Evolutionary conservation across 176 grass and related monocot species (phyloP).

Genomic region (Ensete ventricosum): DNA sequence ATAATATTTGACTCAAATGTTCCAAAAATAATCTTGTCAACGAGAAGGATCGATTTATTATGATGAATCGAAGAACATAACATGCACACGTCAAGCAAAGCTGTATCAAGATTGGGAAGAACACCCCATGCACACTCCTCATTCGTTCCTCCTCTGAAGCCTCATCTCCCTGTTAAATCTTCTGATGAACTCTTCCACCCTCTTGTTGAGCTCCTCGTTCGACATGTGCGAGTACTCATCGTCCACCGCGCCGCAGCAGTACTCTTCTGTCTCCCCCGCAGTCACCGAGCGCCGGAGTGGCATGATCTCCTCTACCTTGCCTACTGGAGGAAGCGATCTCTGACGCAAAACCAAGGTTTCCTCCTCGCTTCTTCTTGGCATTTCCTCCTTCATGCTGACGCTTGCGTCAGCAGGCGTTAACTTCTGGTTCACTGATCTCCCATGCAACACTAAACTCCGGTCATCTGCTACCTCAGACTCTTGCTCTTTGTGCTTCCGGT

Average conservation of each 20-base stretch:
- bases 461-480: too few relatives aligned
- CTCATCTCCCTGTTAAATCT: constrained; percentile 69
- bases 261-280: background rate
- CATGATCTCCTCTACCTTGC: background rate
- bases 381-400: background rate
- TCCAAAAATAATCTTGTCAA: too few relatives aligned
- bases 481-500: background rate
- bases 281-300: constrained; percentile 17
- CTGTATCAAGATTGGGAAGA: too few relatives aligned
- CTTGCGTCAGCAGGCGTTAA: background rate
- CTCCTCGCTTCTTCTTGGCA: background rate
- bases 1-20: too few relatives aligned
- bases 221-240: constrained; percentile 46
- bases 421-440: background rate
- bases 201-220: constrained; percentile 71
- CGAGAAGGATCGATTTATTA: too few relatives aligned
- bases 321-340: background rate
- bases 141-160: constrained; percentile 9
- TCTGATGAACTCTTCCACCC: constrained; percentile 81
- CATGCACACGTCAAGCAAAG: too few relatives aligned
- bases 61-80: too few relatives aligned
- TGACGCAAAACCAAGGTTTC: background rate
- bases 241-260: background rate
- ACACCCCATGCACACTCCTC: background rate
- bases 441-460: background rate